Evolutionary conservation across 1,284 basidiomycete genomes (phyloP).

Genomic region (Puccinia triticina): DNA sequence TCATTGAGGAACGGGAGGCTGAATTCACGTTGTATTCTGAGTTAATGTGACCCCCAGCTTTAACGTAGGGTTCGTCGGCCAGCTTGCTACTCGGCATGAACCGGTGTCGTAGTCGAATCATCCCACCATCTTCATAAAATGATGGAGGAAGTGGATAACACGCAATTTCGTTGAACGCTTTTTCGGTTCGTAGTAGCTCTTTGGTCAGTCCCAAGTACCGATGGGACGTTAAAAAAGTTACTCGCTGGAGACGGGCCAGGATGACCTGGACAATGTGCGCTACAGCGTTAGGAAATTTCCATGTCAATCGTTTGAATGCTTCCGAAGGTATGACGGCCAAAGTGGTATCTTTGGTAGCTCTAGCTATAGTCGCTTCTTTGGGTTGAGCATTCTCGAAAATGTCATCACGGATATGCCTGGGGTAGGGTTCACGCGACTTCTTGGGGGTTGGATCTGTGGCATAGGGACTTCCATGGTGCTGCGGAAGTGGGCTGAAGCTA

Average conservation of each 20-base stretch:
- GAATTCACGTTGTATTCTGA: constrained; percentile 24
- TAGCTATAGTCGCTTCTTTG: constrained; percentile 68
- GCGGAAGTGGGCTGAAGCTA: not conserved
- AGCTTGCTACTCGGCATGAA: constrained; percentile 63
- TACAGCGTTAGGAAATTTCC: constrained; percentile 93
- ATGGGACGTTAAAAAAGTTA: constrained; percentile 93
- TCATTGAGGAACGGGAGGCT: constrained; percentile 32
- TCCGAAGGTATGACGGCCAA: constrained; percentile 98
- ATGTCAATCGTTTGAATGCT: constrained; percentile 84
- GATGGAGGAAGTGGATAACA: constrained; percentile 86
- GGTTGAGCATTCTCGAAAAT: constrained; percentile 21
- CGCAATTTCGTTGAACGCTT: constrained; percentile 93
- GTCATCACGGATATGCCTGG: not conserved
- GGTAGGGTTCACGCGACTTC: constrained; percentile 15
- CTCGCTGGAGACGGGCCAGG: constrained; percentile 89
- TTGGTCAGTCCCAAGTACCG: constrained; percentile 92
- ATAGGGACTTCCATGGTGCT: not conserved
- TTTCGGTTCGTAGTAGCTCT: constrained; percentile 93
- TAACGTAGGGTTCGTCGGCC: constrained; percentile 53
- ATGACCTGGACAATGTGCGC: constrained; percentile 98
- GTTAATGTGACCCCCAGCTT: constrained; percentile 64
- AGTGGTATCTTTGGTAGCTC: constrained; percentile 90
- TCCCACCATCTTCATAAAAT: constrained; percentile 92
- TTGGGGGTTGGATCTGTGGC: constrained; percentile 13
- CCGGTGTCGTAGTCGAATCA: constrained; percentile 82